Base-by-base conservation (phyloP, 208 protist genomes). In the Blastocrithidia nonstop region DNA sequence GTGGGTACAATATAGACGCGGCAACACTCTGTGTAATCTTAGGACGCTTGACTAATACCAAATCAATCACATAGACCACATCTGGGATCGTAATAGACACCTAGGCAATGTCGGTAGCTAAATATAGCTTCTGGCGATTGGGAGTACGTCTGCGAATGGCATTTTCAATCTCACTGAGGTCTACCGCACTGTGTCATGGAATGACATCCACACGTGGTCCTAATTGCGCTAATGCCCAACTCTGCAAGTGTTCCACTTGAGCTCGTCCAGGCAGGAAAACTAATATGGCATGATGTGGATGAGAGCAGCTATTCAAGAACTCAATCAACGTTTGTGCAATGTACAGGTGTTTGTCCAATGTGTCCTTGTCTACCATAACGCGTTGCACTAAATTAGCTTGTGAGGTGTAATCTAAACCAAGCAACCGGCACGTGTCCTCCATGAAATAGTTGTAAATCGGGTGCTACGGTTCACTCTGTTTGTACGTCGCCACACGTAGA, bases 1-100 rank as follows among this genome's bases (percentile, higher is more conserved):
- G 83, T 1, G 83, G 83, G 53, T 79, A 88, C n/a, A 78, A 61
- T 7, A 89, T 65, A 11, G 76, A 83, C 16, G 62, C 60, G 0
- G 58, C 69, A 19, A 59, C 64, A 11, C 64, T 59, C 26, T 68
- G 55, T 17, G 59, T 54, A 38, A 93, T 87, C 35, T 71, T 70
- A 4, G 83, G 83, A 21, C 73, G 61, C 60, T 93, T 93, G 33
- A 60, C 57, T 4, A 76, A 64, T 26, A 96, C 95, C 23, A 74
- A 75, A 60, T 99, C 96, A 27, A 99, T 88, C 7, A 98, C 94
- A 46, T 89, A 85, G 20, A 90, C 82, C 1, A 90, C 80, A 54
- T 98, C 96, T 13, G 95, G 92, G 38, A 98, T 83, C 26, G 96
- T 98, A 13, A 98, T 59, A 25, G 77, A 93, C 5, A 96, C 96